Evolutionary conservation across 2,329 filamentous ascomycete species (phyloP), one percentile per base, ranked within the genome.

Genomic region (Nigrograna mackinnonii): DNA sequence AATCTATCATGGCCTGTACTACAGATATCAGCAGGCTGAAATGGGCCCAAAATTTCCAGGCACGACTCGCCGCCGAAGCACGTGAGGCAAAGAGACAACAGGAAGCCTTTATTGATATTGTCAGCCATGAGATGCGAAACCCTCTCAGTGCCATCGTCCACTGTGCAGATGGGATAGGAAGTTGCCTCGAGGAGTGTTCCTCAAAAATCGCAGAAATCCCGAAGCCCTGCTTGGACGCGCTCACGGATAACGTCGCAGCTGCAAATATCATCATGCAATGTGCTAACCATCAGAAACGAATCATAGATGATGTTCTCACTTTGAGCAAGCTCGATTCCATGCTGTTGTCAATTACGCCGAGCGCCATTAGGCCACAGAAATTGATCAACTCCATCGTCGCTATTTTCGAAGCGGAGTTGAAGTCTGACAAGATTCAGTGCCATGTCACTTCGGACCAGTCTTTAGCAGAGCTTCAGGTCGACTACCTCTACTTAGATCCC

Each of bases 261-360:
- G 68, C 67, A 5, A 64, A 72, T 30, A 73, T 70, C 22, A 74
- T 77, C 42, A 64, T 72, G 24, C 62, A 71, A 26, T 77, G 74
- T 47, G 70, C 70, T 5, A 65, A 71, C 19, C 74, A 77, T 42
- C 72, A 75, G 43, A 75, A 74, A 46, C 59, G 71, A 17, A 76
- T 77, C 26, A 72, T 76, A 7, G 73, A 76, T 46, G 74, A 77
- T 44, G 63, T 76, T 4, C 57, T 76, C 2, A 74, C 72, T 0
- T 50, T 75, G 17, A 71, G 67, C 28, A 75, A 75, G 40, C 64
- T 76, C 13, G 72, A 75, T 34, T 72, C 71, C 0, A 70, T 67
- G 47, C 60, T 76, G 5, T 53, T 76, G 2, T 62, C 67, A 3
- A 70, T 75, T 20, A 70, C 67, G 2, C 71, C 73, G 0, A 67